phyloP scores from a whole-genome alignment of 2,329 filamentous ascomycete species.

The Biscogniauxia sp. region DNA sequence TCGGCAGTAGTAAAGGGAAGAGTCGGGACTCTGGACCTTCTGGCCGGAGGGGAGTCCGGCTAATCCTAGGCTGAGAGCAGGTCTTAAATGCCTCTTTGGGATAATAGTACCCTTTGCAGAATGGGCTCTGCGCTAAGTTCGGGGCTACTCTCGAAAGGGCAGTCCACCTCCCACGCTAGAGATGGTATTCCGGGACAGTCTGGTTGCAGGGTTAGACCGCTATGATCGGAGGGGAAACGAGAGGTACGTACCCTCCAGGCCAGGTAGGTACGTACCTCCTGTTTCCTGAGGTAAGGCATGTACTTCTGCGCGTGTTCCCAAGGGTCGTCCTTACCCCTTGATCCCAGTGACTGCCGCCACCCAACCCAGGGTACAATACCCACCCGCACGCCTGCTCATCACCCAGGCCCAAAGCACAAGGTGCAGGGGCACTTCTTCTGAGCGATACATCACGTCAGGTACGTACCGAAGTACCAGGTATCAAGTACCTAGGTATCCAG shows the following conservation, averaged over 20 bases:
- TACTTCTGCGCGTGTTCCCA: slow-evolving; percentile 24
- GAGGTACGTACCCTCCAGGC: background rate
- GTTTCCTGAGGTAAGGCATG: slow-evolving; percentile 12
- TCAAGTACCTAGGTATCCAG: background rate
- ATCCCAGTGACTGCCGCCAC: slow-evolving; percentile 26
- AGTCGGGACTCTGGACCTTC: slow-evolving; percentile 26
- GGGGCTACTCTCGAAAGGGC: slow-evolving; percentile 12
- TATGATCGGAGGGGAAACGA: slow-evolving; percentile 2
- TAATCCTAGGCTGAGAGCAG: slow-evolving; percentile 9
- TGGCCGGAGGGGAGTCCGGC: slow-evolving; percentile 26
- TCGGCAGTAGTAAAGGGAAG: slow-evolving; percentile 12
- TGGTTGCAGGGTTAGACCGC: slow-evolving; percentile 21
- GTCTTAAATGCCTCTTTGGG: slow-evolving; percentile 29
- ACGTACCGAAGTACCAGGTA: slow-evolving; percentile 3
- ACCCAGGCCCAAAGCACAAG: slow-evolving; percentile 9
- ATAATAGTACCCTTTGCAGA: slow-evolving; percentile 21
- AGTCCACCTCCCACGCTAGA: slow-evolving; percentile 18
- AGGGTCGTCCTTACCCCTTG: slow-evolving; percentile 25
- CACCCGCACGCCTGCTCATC: slow-evolving; percentile 12
- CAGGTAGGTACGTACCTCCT: background rate
- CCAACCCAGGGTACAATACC: slow-evolving; percentile 7
- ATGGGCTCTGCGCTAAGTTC: slow-evolving; percentile 16
- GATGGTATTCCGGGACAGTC: slow-evolving; percentile 17
- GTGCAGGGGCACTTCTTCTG: slow-evolving; percentile 2
- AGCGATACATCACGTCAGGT: slow-evolving; percentile 12